A percentile compares a stretch with the other conserved stretches of the same genome.
Conservation (phyloP, 2,329 filamentous ascomycete species). For the Chrysosporium queenslandicum region DNA sequence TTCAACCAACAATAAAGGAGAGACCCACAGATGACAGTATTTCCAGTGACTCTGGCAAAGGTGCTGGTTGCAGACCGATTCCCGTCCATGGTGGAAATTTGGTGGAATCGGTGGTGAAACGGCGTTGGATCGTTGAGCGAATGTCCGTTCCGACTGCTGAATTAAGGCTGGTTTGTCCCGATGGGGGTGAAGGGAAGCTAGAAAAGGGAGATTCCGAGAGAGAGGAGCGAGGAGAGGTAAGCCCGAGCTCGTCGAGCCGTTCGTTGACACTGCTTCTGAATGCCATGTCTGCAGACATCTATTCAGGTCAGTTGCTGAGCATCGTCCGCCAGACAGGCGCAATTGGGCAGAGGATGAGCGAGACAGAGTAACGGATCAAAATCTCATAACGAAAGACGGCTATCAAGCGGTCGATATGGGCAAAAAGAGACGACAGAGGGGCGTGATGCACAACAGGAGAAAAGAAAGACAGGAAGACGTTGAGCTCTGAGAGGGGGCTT, state of each 20-base stretch:
- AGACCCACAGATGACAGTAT: conserved; percentile 45
- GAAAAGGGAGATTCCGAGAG: conserved; percentile 66
- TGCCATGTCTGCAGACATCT: conserved; percentile 43
- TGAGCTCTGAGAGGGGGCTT: not conserved
- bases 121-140: conserved; percentile 69
- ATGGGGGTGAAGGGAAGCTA: conserved; percentile 62
- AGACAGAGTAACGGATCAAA: not conserved
- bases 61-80: conserved; percentile 45
- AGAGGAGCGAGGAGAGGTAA: conserved; percentile 65
- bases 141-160: conserved; percentile 56
- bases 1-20: conserved; percentile 2
- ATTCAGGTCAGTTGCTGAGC: conserved; percentile 12
- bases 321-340: conserved; percentile 17
- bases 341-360: not conserved
- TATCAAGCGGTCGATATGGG: not conserved
- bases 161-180: conserved; percentile 55
- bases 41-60: conserved; percentile 46
- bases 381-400: not conserved
- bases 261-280: conserved; percentile 52
- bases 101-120: conserved; percentile 87
- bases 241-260: conserved; percentile 70
- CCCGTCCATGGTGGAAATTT: conserved; percentile 65
- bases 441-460: too few relatives aligned
- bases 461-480: conserved; percentile 15
- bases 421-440: not conserved